These are phyloP conservation scores for Metschnikowia kunwiensis DNA, from an alignment of 805 yeast species.

Conservation along the genomic window DNA sequence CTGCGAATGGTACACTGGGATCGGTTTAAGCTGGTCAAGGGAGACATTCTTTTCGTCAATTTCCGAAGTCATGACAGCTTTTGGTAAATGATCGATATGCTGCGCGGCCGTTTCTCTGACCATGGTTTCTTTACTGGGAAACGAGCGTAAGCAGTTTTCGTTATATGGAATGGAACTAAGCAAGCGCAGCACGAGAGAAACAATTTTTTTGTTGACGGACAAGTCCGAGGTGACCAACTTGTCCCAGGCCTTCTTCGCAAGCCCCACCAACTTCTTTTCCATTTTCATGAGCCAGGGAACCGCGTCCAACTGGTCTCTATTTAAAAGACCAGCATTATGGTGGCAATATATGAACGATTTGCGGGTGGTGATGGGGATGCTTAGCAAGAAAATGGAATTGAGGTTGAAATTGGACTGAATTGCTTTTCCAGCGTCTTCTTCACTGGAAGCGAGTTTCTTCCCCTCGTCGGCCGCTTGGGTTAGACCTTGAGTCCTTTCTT, in stretches of 20 bases:
- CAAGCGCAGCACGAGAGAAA: conserved; percentile 47
- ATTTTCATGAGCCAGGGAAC: conserved; percentile 36
- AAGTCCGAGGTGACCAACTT: conserved; percentile 54
- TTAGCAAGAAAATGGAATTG: conserved; percentile 57
- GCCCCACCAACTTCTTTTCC: conserved; percentile 45
- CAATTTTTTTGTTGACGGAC: conserved; percentile 57
- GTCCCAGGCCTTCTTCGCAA: conserved; percentile 62
- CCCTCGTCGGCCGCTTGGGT: conserved; percentile 4
- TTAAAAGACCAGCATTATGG: conserved; percentile 38
- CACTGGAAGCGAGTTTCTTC: conserved; percentile 1
- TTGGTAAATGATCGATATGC: conserved; percentile 11
- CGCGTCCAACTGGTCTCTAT: conserved; percentile 23
- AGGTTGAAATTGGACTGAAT: conserved; percentile 20
- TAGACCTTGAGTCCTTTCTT: conserved; percentile 1
- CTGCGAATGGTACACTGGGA: conserved; percentile 39
- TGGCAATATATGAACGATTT: conserved; percentile 68
- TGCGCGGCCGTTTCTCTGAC: conserved; percentile 43
- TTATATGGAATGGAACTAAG: conserved; percentile 72
- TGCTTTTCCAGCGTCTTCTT: no score
- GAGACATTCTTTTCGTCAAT: conserved; percentile 19
- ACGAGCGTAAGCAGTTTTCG: conserved; percentile 69
- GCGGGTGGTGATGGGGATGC: conserved; percentile 67
- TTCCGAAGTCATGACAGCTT: conserved; percentile 17
- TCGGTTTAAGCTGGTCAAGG: conserved; percentile 32
- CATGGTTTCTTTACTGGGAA: conserved; percentile 67